Evolutionary conservation across 2,329 filamentous ascomycete genomes (phyloP).

Genomic region (Chaetomiaceae sp.): DNA sequence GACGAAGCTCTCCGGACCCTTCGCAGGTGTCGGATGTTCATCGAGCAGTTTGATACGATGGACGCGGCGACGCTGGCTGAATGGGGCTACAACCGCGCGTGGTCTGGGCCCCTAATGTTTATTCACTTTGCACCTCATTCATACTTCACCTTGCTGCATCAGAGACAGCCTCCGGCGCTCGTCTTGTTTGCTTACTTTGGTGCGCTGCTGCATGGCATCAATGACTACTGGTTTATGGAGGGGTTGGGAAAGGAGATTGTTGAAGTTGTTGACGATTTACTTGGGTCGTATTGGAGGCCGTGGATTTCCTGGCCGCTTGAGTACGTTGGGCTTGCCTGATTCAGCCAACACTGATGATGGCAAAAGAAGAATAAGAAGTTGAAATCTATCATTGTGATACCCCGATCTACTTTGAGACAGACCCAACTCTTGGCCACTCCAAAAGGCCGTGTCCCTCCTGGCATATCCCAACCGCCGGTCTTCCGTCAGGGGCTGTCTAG

Average conservation of each 20-base stretch:
- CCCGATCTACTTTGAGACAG: too few relatives aligned
- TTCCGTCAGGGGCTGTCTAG: too few relatives aligned
- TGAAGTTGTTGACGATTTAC: background rate
- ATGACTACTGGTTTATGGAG: background rate
- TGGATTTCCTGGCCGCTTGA: constrained; percentile 2
- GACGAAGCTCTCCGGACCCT: background rate
- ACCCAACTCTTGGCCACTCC: too few relatives aligned
- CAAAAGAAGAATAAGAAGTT: too few relatives aligned
- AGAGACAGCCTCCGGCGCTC: constrained; percentile 2
- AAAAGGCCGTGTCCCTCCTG: too few relatives aligned
- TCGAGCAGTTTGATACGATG: background rate
- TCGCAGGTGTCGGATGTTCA: constrained; percentile 1
- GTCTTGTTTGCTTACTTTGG: constrained; percentile 6
- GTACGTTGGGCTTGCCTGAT: background rate
- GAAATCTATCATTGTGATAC: too few relatives aligned
- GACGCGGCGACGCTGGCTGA: background rate
- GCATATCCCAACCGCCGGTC: too few relatives aligned
- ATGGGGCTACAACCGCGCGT: constrained; percentile 1
- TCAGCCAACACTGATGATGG: too few relatives aligned
- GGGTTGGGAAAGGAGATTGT: constrained; percentile 3
- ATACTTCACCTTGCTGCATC: constrained; percentile 1
- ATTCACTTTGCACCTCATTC: background rate
- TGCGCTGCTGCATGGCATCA: background rate
- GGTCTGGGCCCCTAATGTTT: constrained; percentile 7
- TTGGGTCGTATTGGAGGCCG: constrained; percentile 6